Evolutionary conservation across 2,329 filamentous ascomycete genomes (phyloP).

Genomic region (Botrytis tulipae): DNA sequence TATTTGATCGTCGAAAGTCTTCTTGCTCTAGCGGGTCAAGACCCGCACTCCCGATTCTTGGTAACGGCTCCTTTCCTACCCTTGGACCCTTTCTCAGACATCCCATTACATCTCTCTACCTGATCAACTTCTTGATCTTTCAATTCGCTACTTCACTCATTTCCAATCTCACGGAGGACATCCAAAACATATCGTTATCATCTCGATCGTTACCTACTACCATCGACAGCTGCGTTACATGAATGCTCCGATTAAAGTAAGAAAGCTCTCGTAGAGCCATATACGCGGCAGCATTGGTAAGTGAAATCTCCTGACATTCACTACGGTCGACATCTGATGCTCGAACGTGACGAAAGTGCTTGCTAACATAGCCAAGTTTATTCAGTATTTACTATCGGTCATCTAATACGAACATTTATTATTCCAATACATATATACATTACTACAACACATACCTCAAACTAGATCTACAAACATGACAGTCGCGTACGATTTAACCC

Average conservation of each 20-base stretch:
- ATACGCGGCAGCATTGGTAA: conserved; percentile 25
- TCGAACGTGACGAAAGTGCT: background rate
- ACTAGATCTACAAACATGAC: conserved; percentile 60
- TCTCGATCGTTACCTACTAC: conserved; percentile 21
- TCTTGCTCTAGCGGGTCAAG: conserved; percentile 25
- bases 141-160: conserved; percentile 25
- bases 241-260: conserved; percentile 38
- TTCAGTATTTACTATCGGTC: conserved; percentile 24
- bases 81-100: conserved; percentile 26
- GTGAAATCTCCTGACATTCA: conserved; percentile 6
- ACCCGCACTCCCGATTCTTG: conserved; percentile 37
- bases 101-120: conserved; percentile 28
- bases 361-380: conserved; percentile 12
- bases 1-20: conserved; percentile 20
- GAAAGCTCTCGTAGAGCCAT: conserved; percentile 38
- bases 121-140: conserved; percentile 23
- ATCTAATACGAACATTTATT: conserved; percentile 12
- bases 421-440: conserved; percentile 13
- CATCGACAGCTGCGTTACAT: conserved; percentile 28
- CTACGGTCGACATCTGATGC: background rate
- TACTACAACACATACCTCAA: background rate
- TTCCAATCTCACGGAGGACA: conserved; percentile 24
- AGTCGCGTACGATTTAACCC: conserved; percentile 69
- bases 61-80: conserved; percentile 26
- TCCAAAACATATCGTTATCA: conserved; percentile 23